Base-by-base conservation (phyloP, 2,329 filamentous ascomycete genomes). In the Pseudofabraea citricarpa region DNA sequence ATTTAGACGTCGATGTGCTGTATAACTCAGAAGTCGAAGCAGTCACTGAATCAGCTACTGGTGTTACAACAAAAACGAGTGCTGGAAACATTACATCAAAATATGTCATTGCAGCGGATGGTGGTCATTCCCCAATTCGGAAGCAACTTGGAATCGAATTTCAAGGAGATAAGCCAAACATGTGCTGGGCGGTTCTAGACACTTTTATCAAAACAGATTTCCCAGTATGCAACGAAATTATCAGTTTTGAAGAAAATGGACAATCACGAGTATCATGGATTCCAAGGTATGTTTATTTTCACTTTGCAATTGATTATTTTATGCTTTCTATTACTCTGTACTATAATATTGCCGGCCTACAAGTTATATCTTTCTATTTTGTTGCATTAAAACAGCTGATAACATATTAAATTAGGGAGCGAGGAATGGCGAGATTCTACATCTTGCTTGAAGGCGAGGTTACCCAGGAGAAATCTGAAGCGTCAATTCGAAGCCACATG, bases 191-290 rank as follows among this genome's bases (percentile, higher is more conserved):
- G 0, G 71, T 73, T 3, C 56, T 74, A 2, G 70, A 73, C 42
- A 68, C 65, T 2, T 73, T 72, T 32, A 64, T 73, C 13, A 69
- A 73, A n/a, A 73, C 69, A 0, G 67, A 72, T 15, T 73, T 73
- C 33, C 70, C 70, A 0, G 47, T 61, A 0, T 71, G 67, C 26
- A 57, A 65, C 0, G 71, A 74, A 42, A 74, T 73, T 29, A 67
- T 74, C 31, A 73, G 69, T 0, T 71, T 73, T 36, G 64, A 73
- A 52, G 55, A 69, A 6, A 57, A 69, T 24, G 67, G 64, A 4
- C 66, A 73, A 46, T 69, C 68, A 3, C 59, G 71, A 1, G 68
- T 74, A 6, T 64, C 70, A 0, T 73, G 70, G 70, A 73, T 74
- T 16, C 71, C 70, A 0, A 58, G 70, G 20, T 43, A 39, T 13